Evolutionary conservation across 2,329 filamentous ascomycete species (phyloP), one percentile per base, ranked within the genome.

Genomic region (Aspergillus ruber): DNA sequence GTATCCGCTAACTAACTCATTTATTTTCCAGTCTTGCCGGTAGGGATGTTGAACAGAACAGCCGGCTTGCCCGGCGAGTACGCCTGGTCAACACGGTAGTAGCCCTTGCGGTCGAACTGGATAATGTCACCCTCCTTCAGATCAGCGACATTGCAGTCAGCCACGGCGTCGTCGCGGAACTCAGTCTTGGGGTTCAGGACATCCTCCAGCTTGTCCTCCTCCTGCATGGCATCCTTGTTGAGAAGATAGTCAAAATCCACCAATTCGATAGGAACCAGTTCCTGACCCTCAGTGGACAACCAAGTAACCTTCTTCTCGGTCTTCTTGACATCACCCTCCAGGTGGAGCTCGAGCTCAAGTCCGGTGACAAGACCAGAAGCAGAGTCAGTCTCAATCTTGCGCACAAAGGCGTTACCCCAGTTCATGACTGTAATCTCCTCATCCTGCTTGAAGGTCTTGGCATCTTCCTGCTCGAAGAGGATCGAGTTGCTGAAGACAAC

Each of bases 281-380:
- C 80, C 72, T 91, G 86, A 40, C 80, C 81, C 56, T 88, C 81
- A 0, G 79, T 80, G 1, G 88, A 85, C 42, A 97, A 75, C 91
- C 91, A 97, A 1, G 90, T 96, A 33, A 97, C 82, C 78, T 97
- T 97, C 82, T 96, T 96, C 63, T 89, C 84, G 0, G 91, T 97
- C 64, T 88, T 85, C 77, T 95, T 95, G 69, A 97, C 88, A 67
- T 97, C 91, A 47, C 91, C 90, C 60, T 86, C 82, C 43, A 96
- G 81, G 69, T 97, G 86, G n/a, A 96, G 81, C 71, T 95, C 88
- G 46, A 93, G 76, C 49, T 86, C 85, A 35, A 95, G 77, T 32
- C 73, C 75, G 10, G 83, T 85, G 59, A 95, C 83, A 42, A 80
- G 74, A 45, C 75, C 75, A 15, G 70, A 68, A 25, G 73, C 69